These are phyloP conservation scores for Apiospora hydei DNA, from an alignment of 2,329 filamentous ascomycete species.

Conservation along the genomic window DNA sequence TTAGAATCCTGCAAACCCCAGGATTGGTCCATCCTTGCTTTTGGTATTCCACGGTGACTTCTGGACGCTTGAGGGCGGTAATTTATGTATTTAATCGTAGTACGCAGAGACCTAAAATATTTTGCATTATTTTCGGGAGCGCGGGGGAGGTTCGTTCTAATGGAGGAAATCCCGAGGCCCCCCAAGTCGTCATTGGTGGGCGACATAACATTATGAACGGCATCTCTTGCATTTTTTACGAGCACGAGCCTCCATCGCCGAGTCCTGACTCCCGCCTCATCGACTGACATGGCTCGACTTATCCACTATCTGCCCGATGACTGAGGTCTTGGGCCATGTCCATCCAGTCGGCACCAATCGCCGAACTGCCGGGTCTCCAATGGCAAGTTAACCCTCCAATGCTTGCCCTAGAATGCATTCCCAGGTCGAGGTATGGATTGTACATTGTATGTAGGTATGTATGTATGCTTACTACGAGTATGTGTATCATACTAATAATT, in stretches of 20 bases:
- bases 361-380: slow-evolving; percentile 16
- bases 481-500: background rate
- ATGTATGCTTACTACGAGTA: background rate
- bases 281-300: slow-evolving; percentile 19
- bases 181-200: background rate
- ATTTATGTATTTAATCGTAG: background rate
- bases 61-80: background rate
- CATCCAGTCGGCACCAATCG: slow-evolving; percentile 17
- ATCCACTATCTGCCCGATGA: slow-evolving; percentile 10
- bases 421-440: background rate
- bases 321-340: slow-evolving; percentile 6
- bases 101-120: background rate
- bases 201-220: slow-evolving; percentile 1
- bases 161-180: background rate
- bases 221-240: background rate
- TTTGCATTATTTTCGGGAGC: background rate
- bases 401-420: background rate
- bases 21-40: background rate
- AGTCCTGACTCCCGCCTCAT: slow-evolving; percentile 13
- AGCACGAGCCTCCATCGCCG: slow-evolving; percentile 9
- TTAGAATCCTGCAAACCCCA: background rate
- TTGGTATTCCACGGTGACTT: background rate
- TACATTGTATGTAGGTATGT: background rate
- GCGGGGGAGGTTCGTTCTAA: background rate
- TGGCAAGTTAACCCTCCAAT: background rate